Evolutionary conservation across 495 filamentous ascomycete species (phyloP).

Genomic region (Usnea hakonensis): DNA sequence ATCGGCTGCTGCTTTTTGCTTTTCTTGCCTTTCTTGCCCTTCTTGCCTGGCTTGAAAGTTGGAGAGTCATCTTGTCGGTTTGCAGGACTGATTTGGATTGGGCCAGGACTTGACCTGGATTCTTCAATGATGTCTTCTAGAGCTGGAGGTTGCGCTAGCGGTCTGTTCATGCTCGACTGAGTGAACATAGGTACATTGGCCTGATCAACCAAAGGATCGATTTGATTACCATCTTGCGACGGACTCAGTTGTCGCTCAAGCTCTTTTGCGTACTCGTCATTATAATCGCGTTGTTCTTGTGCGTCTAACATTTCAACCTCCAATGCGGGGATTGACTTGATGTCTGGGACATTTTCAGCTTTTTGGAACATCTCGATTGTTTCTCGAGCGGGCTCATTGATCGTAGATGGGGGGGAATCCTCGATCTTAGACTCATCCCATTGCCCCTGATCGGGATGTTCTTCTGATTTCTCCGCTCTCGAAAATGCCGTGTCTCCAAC

Average conservation of each 20-base stretch:
- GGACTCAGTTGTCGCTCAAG: constrained; percentile 17
- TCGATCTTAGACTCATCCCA: not conserved
- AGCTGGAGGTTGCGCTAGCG: constrained; percentile 12
- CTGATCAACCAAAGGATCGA: not conserved
- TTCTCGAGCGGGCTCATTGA: not conserved
- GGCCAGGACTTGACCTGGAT: constrained; percentile 10
- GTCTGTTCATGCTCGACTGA: not conserved
- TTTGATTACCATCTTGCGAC: not conserved
- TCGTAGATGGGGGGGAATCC: not conserved
- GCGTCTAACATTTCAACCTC: constrained; percentile 5
- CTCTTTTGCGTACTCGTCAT: constrained; percentile 15
- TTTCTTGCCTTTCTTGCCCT: constrained; percentile 20
- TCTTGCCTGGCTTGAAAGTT: constrained; percentile 10
- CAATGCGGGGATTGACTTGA: not conserved
- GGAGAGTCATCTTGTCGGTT: not conserved
- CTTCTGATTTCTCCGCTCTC: not conserved
- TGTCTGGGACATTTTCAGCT: too few species aligned
- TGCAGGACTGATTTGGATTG: constrained; percentile 1
- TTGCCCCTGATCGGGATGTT: not conserved
- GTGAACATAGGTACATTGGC: not conserved
- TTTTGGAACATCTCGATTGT: not conserved
- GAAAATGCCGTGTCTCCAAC: not conserved
- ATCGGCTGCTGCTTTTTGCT: constrained; percentile 18
- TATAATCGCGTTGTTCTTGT: constrained; percentile 11
- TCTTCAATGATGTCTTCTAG: constrained; percentile 21